These are phyloP conservation scores for Colletotrichum karsti DNA, from an alignment of 2,329 filamentous ascomycete genomes.

Conservation along the genomic window DNA sequence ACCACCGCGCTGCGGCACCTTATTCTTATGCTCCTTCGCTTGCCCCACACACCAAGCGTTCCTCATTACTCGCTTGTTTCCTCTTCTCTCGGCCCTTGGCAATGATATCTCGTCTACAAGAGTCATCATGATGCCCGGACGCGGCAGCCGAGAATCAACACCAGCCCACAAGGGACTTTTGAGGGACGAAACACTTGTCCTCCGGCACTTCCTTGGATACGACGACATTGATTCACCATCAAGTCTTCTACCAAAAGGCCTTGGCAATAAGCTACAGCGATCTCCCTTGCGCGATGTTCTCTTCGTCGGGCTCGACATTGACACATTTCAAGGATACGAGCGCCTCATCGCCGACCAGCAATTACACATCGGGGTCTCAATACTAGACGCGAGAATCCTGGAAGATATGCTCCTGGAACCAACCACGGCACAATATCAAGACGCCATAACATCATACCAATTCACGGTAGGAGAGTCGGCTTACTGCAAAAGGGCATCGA, in stretches of 20 bases:
- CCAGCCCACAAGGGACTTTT: conserved; percentile 19
- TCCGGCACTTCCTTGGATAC: conserved; percentile 18
- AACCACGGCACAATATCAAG: neutral
- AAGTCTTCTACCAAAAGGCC: neutral
- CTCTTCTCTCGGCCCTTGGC: too few species aligned
- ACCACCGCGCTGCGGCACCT: too few species aligned
- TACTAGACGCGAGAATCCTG: conserved; percentile 16
- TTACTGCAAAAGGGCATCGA: conserved; percentile 25
- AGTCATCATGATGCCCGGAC: too few species aligned
- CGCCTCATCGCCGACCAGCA: conserved; percentile 15
- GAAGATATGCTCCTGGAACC: neutral
- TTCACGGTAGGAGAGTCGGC: conserved; percentile 5
- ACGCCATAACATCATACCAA: conserved; percentile 18
- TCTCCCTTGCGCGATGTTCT: conserved; percentile 20
- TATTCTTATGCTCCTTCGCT: too few species aligned
- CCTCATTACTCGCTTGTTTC: too few species aligned
- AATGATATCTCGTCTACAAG: too few species aligned
- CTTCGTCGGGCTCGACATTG: conserved; percentile 25
- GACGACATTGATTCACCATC: neutral
- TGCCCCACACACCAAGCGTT: too few species aligned
- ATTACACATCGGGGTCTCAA: conserved; percentile 15
- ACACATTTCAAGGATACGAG: conserved; percentile 26
- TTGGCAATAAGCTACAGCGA: neutral
- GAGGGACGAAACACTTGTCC: conserved; percentile 22
- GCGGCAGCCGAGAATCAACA: too few species aligned